These are phyloP conservation scores for Lyophyllum atratum DNA, from an alignment of 768 basidiomycete species.

Conservation along the genomic window DNA sequence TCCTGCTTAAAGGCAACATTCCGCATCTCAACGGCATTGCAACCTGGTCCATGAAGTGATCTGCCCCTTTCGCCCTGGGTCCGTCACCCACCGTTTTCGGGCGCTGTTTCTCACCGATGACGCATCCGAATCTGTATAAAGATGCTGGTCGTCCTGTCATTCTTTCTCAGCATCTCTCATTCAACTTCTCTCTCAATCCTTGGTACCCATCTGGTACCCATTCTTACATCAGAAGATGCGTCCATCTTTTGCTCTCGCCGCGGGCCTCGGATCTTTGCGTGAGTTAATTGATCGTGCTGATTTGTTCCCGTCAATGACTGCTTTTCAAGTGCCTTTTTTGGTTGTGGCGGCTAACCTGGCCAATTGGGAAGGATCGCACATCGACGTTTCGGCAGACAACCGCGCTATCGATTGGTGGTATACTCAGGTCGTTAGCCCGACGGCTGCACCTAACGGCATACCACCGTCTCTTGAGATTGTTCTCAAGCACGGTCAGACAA, in stretches of 20 bases:
- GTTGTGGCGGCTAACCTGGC: slow-evolving; percentile 5
- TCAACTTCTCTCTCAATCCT: not conserved
- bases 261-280: slow-evolving; percentile 9
- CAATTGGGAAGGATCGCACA: slow-evolving; percentile 17
- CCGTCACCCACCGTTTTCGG: slow-evolving; percentile 1
- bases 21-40: not conserved
- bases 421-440: slow-evolving; percentile 13
- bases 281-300: not conserved
- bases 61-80: not conserved
- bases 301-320: not conserved
- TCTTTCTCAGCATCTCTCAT: not conserved
- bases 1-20: not conserved
- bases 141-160: not conserved
- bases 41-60: not conserved
- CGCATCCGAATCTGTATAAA: slow-evolving; percentile 7
- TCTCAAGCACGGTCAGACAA: slow-evolving; percentile 14
- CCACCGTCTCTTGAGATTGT: slow-evolving; percentile 17
- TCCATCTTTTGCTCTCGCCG: not conserved
- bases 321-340: slow-evolving; percentile 19
- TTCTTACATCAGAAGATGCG: not conserved
- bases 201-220: no score
- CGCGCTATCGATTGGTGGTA: slow-evolving; percentile 20
- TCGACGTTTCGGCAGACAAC: slow-evolving; percentile 11
- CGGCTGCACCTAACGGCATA: slow-evolving; percentile 12
- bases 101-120: not conserved